Conservation (phyloP, 1,139 yeast genomes). For the Pneumocystis oryctolagi region DNA sequence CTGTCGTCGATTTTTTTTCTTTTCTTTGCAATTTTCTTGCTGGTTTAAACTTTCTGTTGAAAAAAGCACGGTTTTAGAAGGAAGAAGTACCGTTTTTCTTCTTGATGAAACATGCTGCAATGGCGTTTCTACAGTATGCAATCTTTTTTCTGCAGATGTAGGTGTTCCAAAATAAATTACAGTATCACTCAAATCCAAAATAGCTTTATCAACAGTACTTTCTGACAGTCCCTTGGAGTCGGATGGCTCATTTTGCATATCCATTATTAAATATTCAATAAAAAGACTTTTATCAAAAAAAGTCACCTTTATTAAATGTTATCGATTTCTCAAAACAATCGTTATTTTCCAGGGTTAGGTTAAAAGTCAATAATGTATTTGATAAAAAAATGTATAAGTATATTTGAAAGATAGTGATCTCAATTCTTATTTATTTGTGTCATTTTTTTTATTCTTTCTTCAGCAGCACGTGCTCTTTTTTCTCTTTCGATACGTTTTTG, state of each 20-base stretch:
- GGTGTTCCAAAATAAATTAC: neutral
- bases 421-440: neutral
- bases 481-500: conserved; percentile 71
- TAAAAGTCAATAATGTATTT: neutral
- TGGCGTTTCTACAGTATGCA: neutral
- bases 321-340: neutral
- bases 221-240: neutral
- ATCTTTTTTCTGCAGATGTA: neutral
- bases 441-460: conserved; percentile 46
- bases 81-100: neutral
- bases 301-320: neutral
- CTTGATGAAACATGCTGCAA: neutral
- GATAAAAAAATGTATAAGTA: neutral
- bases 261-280: neutral
- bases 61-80: neutral
- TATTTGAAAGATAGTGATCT: too few species aligned
- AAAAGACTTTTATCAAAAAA: neutral
- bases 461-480: conserved; percentile 92
- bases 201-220: neutral
- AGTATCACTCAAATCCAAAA: neutral
- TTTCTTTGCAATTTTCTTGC: conserved; percentile 1
- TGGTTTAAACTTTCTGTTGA: neutral
- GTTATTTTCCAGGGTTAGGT: neutral
- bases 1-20: conserved; percentile 9
- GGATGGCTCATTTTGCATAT: neutral